A percentile compares a stretch with the other conserved stretches of the same genome.
Conservation (phyloP, 2,329 filamentous ascomycete genomes). For the Hirsutella minnesotensis region DNA sequence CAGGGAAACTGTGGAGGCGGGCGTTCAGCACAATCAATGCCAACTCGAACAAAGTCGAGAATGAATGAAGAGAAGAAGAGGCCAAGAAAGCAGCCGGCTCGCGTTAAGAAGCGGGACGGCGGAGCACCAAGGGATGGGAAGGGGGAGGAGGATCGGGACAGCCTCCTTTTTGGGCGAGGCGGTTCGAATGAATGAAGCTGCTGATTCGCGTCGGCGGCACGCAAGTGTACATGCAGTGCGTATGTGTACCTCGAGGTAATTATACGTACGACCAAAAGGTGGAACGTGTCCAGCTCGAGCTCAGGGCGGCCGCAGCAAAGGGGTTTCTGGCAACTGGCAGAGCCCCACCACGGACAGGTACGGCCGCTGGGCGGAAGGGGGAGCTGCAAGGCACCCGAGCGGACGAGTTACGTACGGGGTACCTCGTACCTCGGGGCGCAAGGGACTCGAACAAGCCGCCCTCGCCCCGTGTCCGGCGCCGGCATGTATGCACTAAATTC, state of each 20-base stretch:
- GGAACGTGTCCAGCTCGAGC: no score
- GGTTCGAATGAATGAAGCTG: constrained; percentile 3
- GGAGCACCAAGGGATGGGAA: background rate
- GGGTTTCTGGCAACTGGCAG: no score
- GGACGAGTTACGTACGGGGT: no score
- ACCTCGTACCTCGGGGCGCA: no score
- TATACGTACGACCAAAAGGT: background rate
- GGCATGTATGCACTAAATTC: no score
- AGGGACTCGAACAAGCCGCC: no score
- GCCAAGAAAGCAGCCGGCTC: background rate
- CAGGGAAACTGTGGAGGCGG: background rate
- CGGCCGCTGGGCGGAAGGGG: no score
- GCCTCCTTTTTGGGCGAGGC: constrained; percentile 2
- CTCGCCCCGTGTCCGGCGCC: no score
- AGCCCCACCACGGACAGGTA: no score
- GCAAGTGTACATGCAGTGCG: background rate
- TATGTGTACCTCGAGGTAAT: background rate
- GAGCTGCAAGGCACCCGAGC: no score
- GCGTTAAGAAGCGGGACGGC: constrained; percentile 1
- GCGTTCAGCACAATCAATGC: background rate
- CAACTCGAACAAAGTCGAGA: background rate
- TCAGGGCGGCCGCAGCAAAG: no score
- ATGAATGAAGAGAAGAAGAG: background rate
- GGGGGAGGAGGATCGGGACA: background rate
- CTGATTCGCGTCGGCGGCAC: background rate